phyloP scores from a whole-genome alignment of 352 stramenopile species.

The Lagenidium giganteum region DNA sequence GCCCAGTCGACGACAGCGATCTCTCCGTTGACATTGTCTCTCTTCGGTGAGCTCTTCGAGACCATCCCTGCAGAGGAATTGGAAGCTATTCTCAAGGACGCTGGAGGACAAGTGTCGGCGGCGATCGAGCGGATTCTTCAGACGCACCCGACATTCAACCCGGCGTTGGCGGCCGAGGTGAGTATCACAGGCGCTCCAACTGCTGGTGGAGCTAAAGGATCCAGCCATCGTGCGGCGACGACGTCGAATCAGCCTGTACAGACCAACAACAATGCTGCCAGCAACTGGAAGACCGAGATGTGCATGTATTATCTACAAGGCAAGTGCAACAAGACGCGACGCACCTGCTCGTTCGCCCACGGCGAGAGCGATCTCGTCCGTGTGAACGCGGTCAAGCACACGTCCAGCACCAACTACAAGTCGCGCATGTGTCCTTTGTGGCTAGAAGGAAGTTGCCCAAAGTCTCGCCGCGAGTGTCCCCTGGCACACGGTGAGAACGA shows the following conservation, averaged over 20 bases:
- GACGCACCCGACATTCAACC: conserved; percentile 70
- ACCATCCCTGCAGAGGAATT: conserved; percentile 60
- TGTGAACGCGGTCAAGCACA: conserved; percentile 23
- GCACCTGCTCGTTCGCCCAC: conserved; percentile 85
- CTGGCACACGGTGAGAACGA: conserved; percentile 78
- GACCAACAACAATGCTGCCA: conserved; percentile 18
- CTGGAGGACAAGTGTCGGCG: conserved; percentile 39
- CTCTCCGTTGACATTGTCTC: conserved; percentile 52
- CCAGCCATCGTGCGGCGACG: conserved; percentile 8
- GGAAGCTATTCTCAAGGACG: conserved; percentile 39
- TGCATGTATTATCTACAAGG: conserved; percentile 88
- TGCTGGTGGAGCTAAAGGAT: conserved; percentile 1
- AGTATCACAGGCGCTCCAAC: conserved; percentile 5
- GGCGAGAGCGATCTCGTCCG: conserved; percentile 75
- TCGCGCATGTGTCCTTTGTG: conserved; percentile 75
- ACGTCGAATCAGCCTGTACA: too few species aligned
- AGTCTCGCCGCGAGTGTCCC: conserved; percentile 70
- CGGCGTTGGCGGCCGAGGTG: conserved; percentile 21
- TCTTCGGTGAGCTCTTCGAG: conserved; percentile 72
- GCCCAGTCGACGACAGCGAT: conserved; percentile 20
- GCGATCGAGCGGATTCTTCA: conserved; percentile 67
- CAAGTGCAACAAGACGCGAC: conserved; percentile 86
- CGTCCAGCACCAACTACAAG: conserved; percentile 57
- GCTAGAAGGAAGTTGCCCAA: conserved; percentile 64
- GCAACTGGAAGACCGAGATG: conserved; percentile 88